These are phyloP conservation scores for Striga asiatica DNA, from an alignment of 257 asterid species.

Conservation along the genomic window DNA sequence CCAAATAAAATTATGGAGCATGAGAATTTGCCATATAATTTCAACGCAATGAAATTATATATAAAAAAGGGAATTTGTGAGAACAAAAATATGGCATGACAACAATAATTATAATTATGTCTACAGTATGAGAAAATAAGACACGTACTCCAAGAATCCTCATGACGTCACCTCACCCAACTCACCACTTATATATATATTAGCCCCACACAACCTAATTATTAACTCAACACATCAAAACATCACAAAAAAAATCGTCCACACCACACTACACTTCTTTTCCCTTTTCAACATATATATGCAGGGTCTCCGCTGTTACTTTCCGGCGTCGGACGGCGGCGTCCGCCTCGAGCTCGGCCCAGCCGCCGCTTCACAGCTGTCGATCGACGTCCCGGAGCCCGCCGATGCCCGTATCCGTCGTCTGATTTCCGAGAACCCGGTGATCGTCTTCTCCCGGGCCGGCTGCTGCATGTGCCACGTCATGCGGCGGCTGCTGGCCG, in stretches of 20 bases:
- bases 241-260: no score
- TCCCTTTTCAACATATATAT: conserved; percentile 10
- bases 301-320: conserved; percentile 39
- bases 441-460: conserved; percentile 69
- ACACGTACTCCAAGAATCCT: not conserved
- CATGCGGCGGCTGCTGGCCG: conserved; percentile 59
- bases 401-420: conserved; percentile 70
- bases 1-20: no score
- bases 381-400: conserved; percentile 59
- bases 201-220: not conserved
- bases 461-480: conserved; percentile 93
- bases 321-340: conserved; percentile 28
- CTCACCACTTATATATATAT: not conserved
- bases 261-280: no score
- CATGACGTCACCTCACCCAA: not conserved
- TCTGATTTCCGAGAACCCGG: conserved; percentile 65
- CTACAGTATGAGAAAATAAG: no score
- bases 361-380: conserved; percentile 44
- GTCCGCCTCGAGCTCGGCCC: conserved; percentile 58
- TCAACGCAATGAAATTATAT: no score
- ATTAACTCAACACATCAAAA: not conserved
- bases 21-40: no score
- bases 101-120: no score
- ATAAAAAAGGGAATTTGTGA: no score
- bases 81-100: no score